Conservation (phyloP, 495 filamentous ascomycete species). For the Parathielavia appendiculata region DNA sequence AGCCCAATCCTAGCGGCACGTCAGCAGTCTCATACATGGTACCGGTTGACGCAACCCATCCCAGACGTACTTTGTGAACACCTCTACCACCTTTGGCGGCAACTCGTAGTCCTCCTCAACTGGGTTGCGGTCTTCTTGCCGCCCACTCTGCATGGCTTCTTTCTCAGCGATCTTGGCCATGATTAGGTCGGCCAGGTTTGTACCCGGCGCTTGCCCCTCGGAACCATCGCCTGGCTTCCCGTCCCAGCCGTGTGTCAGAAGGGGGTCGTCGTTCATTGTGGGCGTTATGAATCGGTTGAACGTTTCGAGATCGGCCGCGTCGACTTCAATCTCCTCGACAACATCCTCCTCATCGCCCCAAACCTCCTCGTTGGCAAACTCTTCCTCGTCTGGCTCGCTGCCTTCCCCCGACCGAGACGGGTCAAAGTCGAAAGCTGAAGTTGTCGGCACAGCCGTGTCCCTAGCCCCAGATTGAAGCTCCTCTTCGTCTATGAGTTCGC, state of each 20-base stretch:
- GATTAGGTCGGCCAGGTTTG: constrained; percentile 87
- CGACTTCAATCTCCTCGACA: constrained; percentile 74
- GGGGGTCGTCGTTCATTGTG: constrained; percentile 45
- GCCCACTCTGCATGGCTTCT: constrained; percentile 57
- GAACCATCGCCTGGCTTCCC: constrained; percentile 35
- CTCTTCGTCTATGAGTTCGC: constrained; percentile 75
- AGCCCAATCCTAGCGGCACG: constrained; percentile 61
- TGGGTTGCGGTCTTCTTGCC: constrained; percentile 30
- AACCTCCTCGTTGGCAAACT: constrained; percentile 52
- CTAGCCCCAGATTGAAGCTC: constrained; percentile 22
- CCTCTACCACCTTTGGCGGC: constrained; percentile 86
- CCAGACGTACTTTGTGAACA: constrained; percentile 74
- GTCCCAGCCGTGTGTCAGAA: constrained; percentile 49
- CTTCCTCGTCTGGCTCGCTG: constrained; percentile 33
- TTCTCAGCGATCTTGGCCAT: constrained; percentile 89
- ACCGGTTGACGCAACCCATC: not conserved
- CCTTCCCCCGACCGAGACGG: constrained; percentile 34
- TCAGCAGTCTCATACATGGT: constrained; percentile 7
- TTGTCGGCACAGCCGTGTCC: constrained; percentile 9
- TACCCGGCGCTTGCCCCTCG: constrained; percentile 52
- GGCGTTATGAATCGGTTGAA: constrained; percentile 85
- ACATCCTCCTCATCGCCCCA: constrained; percentile 68
- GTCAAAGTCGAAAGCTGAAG: constrained; percentile 43
- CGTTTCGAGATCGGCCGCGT: constrained; percentile 80
- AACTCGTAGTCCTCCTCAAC: constrained; percentile 78